phyloP scores from a whole-genome alignment of 2,329 filamentous ascomycete genomes.

The Epichloe gansuensis region DNA sequence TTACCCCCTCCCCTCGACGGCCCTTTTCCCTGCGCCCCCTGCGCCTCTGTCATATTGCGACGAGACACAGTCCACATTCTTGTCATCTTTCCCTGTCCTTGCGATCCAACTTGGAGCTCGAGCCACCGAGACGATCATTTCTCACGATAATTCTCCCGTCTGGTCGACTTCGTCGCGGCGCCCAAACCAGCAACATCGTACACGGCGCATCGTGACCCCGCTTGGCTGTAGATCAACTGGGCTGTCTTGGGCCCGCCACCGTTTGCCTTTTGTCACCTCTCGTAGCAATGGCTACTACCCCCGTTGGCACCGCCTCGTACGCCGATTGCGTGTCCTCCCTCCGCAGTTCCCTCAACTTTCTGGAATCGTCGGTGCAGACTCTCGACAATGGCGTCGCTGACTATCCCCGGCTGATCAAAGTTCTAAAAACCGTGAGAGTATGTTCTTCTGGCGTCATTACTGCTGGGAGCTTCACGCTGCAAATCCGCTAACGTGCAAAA shows the following conservation, averaged over 20 bases:
- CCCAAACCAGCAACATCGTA: background rate
- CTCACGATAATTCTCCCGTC: background rate
- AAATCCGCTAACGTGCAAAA: background rate
- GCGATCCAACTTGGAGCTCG: background rate
- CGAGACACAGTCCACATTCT: slow-evolving; percentile 4
- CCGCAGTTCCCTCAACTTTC: slow-evolving; percentile 45
- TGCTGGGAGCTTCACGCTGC: background rate
- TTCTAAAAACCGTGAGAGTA: slow-evolving; percentile 47
- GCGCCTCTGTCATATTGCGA: background rate
- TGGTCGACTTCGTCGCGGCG: background rate
- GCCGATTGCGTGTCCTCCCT: slow-evolving; percentile 47
- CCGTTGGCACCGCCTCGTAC: slow-evolving; percentile 27
- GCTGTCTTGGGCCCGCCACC: background rate
- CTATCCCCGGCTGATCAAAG: slow-evolving; percentile 40
- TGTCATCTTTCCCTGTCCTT: background rate
- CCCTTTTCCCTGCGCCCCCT: background rate
- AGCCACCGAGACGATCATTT: background rate
- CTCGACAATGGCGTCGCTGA: slow-evolving; percentile 44
- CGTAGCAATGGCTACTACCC: slow-evolving; percentile 10
- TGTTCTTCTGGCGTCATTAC: slow-evolving; percentile 11
- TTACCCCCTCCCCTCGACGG: background rate
- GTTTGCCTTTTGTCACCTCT: background rate
- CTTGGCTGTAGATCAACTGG: background rate
- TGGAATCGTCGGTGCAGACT: slow-evolving; percentile 46
- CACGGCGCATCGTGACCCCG: background rate